Evolutionary conservation across 2,329 filamentous ascomycete species (phyloP), one percentile per base, ranked within the genome.

Genomic region (Ophiocordyceps sinensis): DNA sequence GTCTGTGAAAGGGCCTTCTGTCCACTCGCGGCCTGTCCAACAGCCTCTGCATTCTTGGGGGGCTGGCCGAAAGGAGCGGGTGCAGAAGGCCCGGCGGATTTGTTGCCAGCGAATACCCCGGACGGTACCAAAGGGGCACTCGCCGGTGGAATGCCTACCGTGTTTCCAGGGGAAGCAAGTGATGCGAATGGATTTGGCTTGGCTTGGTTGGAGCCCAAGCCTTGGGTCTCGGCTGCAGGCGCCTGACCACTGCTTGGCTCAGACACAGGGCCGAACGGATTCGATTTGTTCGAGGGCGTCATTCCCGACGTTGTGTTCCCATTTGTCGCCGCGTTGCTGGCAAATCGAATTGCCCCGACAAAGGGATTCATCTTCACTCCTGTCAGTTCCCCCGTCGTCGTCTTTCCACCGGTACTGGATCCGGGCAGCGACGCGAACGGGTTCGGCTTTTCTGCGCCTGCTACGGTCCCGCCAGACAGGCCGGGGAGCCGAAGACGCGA

Each of bases 121-220:
- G 21, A 35, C 15, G 38, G 12, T 5, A 31, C 34, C 19, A 41
- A 30, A 17, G 44, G 17, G 15, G 43, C 40, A 35, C 35, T 32
- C 28, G 42, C 38, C 35, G 39, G 28, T 41, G 50, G 32, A 19
- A 38, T 15, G 19, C 36, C 41, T 34, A 48, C 52, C 13, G 49
- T 53, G 41, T 31, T 19, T 30, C 42, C 41, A 23, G 48, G 39
- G 13, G 44, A 32, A 15, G 45, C 32, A 1, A 31, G 35, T 26
- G 46, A 38, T n/a, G 50, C 36, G 15, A 59, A 57, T 12, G 53
- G 47, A 31, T 45, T 53, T 35, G 45, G 43, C 23, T 49, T 47
- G 10, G 31, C n/a, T 19, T 36, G 26, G 26, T n/a, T 23, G 9
- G 17, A 35, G 15, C 12, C n/a, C 30, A n/a, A 31, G 30, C 12